Percentiles rank a stretch among this genome's conserved stretches.
phyloP scores from a whole-genome alignment of 139 green algal species.

The Chlorella sp. region DNA sequence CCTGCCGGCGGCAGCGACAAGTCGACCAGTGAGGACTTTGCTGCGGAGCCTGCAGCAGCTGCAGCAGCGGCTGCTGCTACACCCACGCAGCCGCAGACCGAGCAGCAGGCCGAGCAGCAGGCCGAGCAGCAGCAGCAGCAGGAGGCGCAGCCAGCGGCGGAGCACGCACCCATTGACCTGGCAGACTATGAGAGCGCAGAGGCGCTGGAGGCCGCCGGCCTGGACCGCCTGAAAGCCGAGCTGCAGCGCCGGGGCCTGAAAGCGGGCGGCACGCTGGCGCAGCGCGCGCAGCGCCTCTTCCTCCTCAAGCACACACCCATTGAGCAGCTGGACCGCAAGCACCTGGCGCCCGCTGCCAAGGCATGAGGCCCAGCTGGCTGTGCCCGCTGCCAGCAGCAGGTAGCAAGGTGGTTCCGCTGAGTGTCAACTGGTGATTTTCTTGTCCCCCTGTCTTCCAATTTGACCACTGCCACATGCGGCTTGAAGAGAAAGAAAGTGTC shows the following conservation, averaged over 20 bases:
- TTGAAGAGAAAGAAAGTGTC: too few species aligned
- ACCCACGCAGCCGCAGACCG: not conserved
- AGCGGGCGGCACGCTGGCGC: conserved; percentile 65
- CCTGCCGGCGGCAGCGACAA: conserved; percentile 6
- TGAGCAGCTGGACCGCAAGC: conserved; percentile 54
- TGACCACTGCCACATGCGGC: too few species aligned
- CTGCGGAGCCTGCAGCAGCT: not conserved
- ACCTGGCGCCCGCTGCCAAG: conserved; percentile 36
- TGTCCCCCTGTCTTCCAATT: too few species aligned
- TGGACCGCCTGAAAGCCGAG: conserved; percentile 55
- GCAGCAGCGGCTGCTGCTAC: not conserved
- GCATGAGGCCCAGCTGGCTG: not conserved
- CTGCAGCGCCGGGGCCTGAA: conserved; percentile 68
- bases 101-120: not conserved
- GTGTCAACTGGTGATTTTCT: too few species aligned
- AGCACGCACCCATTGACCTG: conserved; percentile 37
- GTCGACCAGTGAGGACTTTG: conserved; percentile 2
- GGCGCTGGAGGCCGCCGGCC: conserved; percentile 56
- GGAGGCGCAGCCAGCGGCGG: too few species aligned
- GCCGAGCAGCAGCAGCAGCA: not conserved
- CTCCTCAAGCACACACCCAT: conserved; percentile 54
- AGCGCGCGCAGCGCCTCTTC: conserved; percentile 73
- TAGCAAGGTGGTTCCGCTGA: too few species aligned
- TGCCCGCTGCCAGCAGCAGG: too few species aligned
- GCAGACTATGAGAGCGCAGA: conserved; percentile 35